A percentile compares a stretch with the other conserved stretches of the same genome.
Conservation (phyloP, 2,329 filamentous ascomycete species). For the Arthroderma uncinatum region DNA sequence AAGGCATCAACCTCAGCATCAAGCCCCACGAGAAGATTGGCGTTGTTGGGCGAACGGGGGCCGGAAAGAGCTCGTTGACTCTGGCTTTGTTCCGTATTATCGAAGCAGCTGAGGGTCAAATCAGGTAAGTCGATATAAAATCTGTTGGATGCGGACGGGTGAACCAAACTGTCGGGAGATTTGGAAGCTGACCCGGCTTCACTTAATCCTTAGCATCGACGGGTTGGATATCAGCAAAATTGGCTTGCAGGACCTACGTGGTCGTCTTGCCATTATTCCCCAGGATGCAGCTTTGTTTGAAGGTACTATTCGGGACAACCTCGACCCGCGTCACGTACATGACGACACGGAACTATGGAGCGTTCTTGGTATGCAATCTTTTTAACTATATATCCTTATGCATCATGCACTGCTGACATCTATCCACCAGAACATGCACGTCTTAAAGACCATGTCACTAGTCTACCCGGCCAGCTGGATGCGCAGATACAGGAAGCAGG, state of each 20-base stretch:
- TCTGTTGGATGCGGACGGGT: neutral
- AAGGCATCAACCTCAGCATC: constrained; percentile 83
- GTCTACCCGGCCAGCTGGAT: constrained; percentile 82
- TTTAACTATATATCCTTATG: neutral
- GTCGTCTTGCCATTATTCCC: constrained; percentile 88
- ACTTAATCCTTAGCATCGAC: constrained; percentile 57
- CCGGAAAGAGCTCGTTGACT: constrained; percentile 89
- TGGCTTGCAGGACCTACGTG: constrained; percentile 75
- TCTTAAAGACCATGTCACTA: constrained; percentile 76
- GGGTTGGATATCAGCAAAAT: constrained; percentile 79
- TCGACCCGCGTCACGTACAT: constrained; percentile 87
- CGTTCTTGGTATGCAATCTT: constrained; percentile 54
- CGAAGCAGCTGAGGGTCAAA: constrained; percentile 68
- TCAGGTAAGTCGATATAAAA: constrained; percentile 38
- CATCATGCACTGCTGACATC: neutral
- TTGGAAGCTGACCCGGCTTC: constrained; percentile 14
- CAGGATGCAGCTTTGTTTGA: constrained; percentile 96
- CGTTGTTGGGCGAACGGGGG: constrained; percentile 89
- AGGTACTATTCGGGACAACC: constrained; percentile 83
- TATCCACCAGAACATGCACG: constrained; percentile 67
- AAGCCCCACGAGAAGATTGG: constrained; percentile 97
- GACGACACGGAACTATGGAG: constrained; percentile 97
- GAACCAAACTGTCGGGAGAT: neutral
- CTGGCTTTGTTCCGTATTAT: constrained; percentile 92
- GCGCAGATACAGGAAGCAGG: constrained; percentile 88